phyloP scores from a whole-genome alignment of 2,329 filamentous ascomycete species.

The Arthrocladium fulminans region DNA sequence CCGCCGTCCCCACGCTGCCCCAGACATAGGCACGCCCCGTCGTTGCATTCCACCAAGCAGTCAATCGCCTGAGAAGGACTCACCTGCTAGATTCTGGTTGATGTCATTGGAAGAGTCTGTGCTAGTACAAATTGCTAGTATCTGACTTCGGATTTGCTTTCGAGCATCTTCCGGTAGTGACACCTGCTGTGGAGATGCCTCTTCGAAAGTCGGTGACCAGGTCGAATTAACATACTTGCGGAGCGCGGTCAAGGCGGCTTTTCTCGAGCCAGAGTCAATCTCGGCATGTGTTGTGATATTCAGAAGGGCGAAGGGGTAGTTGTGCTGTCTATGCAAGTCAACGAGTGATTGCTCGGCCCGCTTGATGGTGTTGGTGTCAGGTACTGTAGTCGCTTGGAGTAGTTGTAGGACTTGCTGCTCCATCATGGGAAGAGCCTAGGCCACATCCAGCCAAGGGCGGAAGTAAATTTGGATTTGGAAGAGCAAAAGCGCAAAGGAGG shows the following conservation, averaged over 20 bases:
- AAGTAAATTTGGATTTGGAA: no score
- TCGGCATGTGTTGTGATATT: slow-evolving; percentile 70
- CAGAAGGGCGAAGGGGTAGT: slow-evolving; percentile 70
- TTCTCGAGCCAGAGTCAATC: slow-evolving; percentile 65
- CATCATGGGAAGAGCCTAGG: slow-evolving; percentile 43
- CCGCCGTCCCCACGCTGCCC: neutral
- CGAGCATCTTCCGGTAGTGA: slow-evolving; percentile 67
- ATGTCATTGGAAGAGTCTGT: slow-evolving; percentile 41
- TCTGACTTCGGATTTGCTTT: slow-evolving; percentile 58
- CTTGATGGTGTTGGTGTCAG: slow-evolving; percentile 56
- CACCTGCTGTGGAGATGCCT: slow-evolving; percentile 54
- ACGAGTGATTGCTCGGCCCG: slow-evolving; percentile 80
- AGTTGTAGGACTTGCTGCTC: slow-evolving; percentile 87
- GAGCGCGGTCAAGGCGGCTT: slow-evolving; percentile 70
- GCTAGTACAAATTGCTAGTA: slow-evolving; percentile 70
- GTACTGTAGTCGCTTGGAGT: slow-evolving; percentile 70
- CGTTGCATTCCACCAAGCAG: neutral
- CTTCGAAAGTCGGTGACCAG: slow-evolving; percentile 70
- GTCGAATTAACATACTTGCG: slow-evolving; percentile 75
- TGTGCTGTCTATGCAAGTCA: slow-evolving; percentile 56
- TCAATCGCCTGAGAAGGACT: neutral
- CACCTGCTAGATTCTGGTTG: slow-evolving; percentile 16
- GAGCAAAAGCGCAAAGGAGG: neutral
- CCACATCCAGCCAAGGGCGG: no score
- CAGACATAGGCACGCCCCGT: neutral